Conservation (phyloP, 2,329 filamentous ascomycete species). For the Leptographium lundbergii region DNA sequence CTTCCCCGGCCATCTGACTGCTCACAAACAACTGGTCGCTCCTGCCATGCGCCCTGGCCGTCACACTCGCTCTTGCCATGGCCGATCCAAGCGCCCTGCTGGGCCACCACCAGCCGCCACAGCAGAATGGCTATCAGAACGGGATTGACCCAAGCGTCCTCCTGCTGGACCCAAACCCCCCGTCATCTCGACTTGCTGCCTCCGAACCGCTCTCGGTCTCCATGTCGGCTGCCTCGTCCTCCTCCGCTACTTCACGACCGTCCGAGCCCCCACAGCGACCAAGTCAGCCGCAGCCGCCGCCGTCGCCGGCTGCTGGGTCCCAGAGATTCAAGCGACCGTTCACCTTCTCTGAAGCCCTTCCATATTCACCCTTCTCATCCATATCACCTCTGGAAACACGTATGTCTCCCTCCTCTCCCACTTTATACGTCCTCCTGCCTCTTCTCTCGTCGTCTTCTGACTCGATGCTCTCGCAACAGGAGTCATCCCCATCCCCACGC, state of each 20-base stretch:
- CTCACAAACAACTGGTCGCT: conserved; percentile 3
- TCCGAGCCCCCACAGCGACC: neutral
- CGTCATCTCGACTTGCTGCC: conserved; percentile 4
- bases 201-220: conserved; percentile 7
- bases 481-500: conserved; percentile 51
- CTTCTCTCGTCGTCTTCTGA: neutral
- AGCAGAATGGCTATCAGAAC: conserved; percentile 12
- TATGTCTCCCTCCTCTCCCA: conserved; percentile 24
- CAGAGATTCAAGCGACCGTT: conserved; percentile 31
- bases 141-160: conserved; percentile 14
- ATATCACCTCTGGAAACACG: conserved; percentile 68
- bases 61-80: conserved; percentile 17
- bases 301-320: conserved; percentile 4
- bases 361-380: conserved; percentile 72
- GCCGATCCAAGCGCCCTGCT: conserved; percentile 14
- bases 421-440: conserved; percentile 5
- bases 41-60: conserved; percentile 17
- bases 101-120: conserved; percentile 6
- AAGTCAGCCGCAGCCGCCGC: neutral
- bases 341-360: conserved; percentile 61
- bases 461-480: conserved; percentile 27
- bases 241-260: neutral
- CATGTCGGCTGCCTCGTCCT: conserved; percentile 5
- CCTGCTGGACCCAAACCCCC: conserved; percentile 9
- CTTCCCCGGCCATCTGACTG: neutral